Base-by-base conservation (phyloP, 306 rosid species). In the Benincasa hispida region DNA sequence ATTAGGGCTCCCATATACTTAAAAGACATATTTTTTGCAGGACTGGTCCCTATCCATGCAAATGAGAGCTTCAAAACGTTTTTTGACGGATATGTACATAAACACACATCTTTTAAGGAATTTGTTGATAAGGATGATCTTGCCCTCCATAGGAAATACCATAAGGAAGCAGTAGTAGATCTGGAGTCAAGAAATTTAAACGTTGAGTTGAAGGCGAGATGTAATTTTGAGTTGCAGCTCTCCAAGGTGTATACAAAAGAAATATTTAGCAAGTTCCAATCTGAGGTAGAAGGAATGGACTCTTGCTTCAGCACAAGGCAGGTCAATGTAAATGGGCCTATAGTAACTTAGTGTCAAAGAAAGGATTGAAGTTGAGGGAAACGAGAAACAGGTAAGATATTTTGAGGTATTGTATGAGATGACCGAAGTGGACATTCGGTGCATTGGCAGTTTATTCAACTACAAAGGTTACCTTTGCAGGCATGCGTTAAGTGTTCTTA, bases 381-480 rank as follows among this genome's bases (percentile, higher is more conserved):
- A 42, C 6, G 88, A 85, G 76, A 87, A 86, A 86, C 91, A 83
- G 78, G 79, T 88, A 9, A 85, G 69, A 83, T 81, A 68, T 81
- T 84, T 75, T 62, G 92, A 91, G 79, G 94, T 89, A 41, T 68
- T 89, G 79, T 91, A 80, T 5, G 91, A 89, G 82, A 85, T 92
- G 21, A 86, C 85, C 5, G 84, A 81, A 80, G 79, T 83, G 79
- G 92, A 87, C 62, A 85, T 89, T 47, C 83, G 94, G 39, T 91
- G 97, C 86, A 91, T 89, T 61, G 89, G 94, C 91, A 88, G 94
- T 78, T 86, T 89, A 88, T 85, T 91, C 90, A 88, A 82, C 80
- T 86, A 86, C 88, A 89, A 87, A 81, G 93, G 97, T 30, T 89
- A 89, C 78, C 85, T 91, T 39, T 89, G 96, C 79, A 88, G 92